Evolutionary conservation across 805 yeast species (phyloP), one percentile per base, ranked within the genome.

Genomic region (Candida taoyuanica): DNA sequence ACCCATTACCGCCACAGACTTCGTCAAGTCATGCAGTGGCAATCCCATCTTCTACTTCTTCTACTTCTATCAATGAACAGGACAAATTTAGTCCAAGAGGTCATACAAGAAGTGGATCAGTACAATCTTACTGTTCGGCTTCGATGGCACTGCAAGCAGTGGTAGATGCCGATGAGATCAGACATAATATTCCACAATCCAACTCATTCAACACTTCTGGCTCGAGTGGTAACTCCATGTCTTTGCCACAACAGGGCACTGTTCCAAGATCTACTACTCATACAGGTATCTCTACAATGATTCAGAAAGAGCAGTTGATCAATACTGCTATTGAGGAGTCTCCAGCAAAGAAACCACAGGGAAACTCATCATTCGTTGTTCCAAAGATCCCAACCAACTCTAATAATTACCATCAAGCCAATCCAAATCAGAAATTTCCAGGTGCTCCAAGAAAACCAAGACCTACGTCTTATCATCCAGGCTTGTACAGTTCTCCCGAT

Each of bases 381-480:
- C 59, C 59, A 38, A 52, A 49, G 39, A 37, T 52, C 18, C 60
- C 60, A 18, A 26, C 40, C 13, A 39, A 34, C 23, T 19, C 51
- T 1, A 37, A 47, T 34, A 46, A 41, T 21, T 46, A 43, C 31
- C 48, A 46, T 17, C 46, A 42, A 15, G 42, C 47, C n/a, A 34
- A 32, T 25, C 42, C 47, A 19, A 47, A 31, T 28, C 56, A 52
- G 32, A 58, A 53, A 37, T 40, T 58, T 17, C 58, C 60, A 13
- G 55, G 56, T n/a, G 73, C 70, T 20, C 67, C 68, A 36, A 73
- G 76, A 57, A 80, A 75, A 53, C 89, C 87, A 40, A 73, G 95
- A 57, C 94, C 95, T 29, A 84, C 91, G 0, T 83, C 93, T 8
- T 85, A 81, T 53, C 89, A 85, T 55, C 94, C 95, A 14, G 71